Base-by-base conservation (phyloP, 306 rosid species). In the Oemleria cerasiformis region DNA sequence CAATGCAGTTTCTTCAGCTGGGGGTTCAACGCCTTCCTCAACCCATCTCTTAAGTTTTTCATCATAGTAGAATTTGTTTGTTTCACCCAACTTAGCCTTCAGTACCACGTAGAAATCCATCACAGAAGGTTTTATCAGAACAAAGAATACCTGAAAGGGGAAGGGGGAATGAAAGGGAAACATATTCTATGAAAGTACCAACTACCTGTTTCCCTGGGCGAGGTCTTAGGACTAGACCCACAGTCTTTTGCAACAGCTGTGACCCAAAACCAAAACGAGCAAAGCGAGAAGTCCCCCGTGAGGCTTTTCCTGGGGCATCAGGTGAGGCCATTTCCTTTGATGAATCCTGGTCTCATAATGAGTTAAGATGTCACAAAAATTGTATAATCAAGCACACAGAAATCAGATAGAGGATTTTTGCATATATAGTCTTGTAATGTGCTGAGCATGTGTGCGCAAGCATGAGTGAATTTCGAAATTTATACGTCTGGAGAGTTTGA, bases 21-120 rank as follows among this genome's bases (percentile, higher is more conserved):
- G 96, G 74, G 78, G 70, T 78, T 79, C 90, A 49, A 51, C 96
- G 67, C 98, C 98, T 81, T 90, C 90, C 76, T 90, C 96, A 14
- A 92, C 92, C 98, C 98, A 90, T 79, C 96, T 86, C 86, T 90
- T 92, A 78, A 88, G 84, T 71, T 92, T 88, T 73, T 92, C 92
- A 60, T 92, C 96, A 75, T 92, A 92, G 79, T 90, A 92, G 80
- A 92, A 92, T 78, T 92, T 92, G 65, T 92, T 92, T 71, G 61
- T 82, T 42, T 90, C 96, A 41, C 98, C 98, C 84, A 92, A 84
- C 68, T 92, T 92, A 68, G 98, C 98, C 98, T 92, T 67, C 68
- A 78, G 57, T 42, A 64, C 71, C 77, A 71, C 40, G 61, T 61
- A 69, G 43, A 71, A 42, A 69, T 68, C 74, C 67, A 67, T 61